A percentile compares a stretch with the other conserved stretches of the same genome.
Conservation (phyloP, 441 rosid genomes). For the Euphorbia corollata region DNA sequence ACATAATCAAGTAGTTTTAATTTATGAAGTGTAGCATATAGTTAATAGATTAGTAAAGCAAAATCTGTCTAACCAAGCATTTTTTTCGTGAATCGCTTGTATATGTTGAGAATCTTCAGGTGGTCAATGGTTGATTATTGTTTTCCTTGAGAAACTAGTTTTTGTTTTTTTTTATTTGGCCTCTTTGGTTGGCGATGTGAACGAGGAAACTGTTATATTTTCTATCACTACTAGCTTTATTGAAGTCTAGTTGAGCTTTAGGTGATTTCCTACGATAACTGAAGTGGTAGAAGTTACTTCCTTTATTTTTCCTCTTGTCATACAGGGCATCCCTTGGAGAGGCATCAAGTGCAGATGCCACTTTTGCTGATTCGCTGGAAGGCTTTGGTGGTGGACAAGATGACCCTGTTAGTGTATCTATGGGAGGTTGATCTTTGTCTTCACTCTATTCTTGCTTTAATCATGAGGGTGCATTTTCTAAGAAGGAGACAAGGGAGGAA, state of each 20-base stretch:
- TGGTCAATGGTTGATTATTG: background rate
- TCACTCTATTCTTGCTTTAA: background rate
- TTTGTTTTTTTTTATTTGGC: background rate
- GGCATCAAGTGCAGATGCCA: conserved; percentile 55
- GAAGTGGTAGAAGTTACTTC: background rate
- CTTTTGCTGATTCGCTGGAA: conserved; percentile 68
- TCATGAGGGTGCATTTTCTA: background rate
- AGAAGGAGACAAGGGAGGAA: background rate
- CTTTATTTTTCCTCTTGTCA: background rate
- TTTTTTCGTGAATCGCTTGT: background rate
- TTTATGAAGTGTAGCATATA: background rate
- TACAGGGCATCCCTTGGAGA: conserved; percentile 64
- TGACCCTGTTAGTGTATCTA: conserved; percentile 76
- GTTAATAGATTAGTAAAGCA: background rate
- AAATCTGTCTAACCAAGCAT: background rate
- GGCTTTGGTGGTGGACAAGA: conserved; percentile 78
- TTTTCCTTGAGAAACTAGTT: background rate
- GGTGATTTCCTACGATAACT: background rate
- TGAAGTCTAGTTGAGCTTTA: background rate
- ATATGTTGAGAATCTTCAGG: background rate
- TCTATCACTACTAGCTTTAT: background rate
- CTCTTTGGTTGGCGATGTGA: background rate
- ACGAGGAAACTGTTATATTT: background rate
- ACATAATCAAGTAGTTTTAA: background rate
- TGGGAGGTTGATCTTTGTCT: conserved; percentile 45